Conservation (phyloP, 177 flowering plant species). For the Telopea speciosissima region DNA sequence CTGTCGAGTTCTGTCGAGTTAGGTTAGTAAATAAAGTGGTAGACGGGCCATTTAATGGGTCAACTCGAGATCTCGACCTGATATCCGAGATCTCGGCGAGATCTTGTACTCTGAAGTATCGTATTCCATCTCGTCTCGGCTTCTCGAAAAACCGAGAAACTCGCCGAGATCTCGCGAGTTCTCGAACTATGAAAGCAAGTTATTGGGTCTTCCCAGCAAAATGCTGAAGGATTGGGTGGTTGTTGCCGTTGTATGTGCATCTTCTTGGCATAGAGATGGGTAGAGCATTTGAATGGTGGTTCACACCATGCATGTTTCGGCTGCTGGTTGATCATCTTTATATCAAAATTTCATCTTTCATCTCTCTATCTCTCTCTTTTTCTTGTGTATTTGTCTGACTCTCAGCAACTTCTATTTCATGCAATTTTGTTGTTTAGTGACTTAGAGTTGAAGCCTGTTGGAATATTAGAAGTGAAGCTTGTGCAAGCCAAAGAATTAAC, state of each 20-base stretch:
- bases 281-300: background rate
- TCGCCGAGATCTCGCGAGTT: no score
- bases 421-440: slow-evolving; percentile 17
- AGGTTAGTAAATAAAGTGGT: no score
- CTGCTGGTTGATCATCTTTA: no score
- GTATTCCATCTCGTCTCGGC: no score
- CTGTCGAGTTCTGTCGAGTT: no score
- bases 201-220: background rate
- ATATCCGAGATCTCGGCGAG: no score
- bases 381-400: background rate
- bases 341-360: background rate
- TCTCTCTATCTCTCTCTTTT: no score
- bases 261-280: background rate
- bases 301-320: background rate
- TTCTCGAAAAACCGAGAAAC: no score
- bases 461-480: slow-evolving; percentile 87
- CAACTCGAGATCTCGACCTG: no score
- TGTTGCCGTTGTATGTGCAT: background rate
- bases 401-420: background rate
- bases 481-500: slow-evolving; percentile 85
- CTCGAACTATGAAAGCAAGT: no score
- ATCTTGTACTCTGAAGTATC: no score
- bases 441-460: slow-evolving; percentile 85
- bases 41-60: no score
- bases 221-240: background rate